Evolutionary conservation across 2,329 filamentous ascomycete genomes (phyloP), one percentile per base, ranked within the genome.

Genomic region (Arthrobotrys musiformis): DNA sequence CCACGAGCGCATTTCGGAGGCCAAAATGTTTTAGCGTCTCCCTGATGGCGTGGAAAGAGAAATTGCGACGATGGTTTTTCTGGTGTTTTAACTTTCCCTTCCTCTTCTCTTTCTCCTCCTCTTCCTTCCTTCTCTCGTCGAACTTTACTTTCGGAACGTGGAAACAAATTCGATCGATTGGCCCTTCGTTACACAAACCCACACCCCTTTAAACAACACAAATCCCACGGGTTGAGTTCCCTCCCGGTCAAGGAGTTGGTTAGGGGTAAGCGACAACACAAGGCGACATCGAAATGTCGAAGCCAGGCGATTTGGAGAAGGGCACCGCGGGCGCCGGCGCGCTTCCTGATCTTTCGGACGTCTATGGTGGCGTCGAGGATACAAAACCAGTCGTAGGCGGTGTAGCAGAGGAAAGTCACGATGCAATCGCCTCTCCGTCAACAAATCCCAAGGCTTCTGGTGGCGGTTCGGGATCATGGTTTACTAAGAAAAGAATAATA

Each of bases 401-500:
- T 15, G 46, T 67, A 8, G 5, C 24, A 8, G 22, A 17, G 26
- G 69, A 77, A 30, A 22, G 54, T 4, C 60, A 67, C 4, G 66
- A 77, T 8, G 58, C 66, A 15, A 70, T 77, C 26, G 60, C 73
- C 6, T 70, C n/a, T n/a, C n/a, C n/a, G n/a, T n/a, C 73, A 26
- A 56, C 40, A 4, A 22, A 26, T 26, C 60, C 66, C 0, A 77
- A 77, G 46, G 13, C 11, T 2, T 22, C 66, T 3, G 50, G 50
- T 15, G 56, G 40, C 9, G 22, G 60, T 19, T 48, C 40, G 8
- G 33, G 54, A n/a, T 77, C 73, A 40, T 77, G 73, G 73, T 77
- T 77, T 42, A 77, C 73, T 5, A 77, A 70, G 52, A 77, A 77
- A 35, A 48, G 66, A 44, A 77, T 77, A 60, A 77, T 77, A 52